Base-by-base conservation (phyloP, 2,329 filamentous ascomycete species). In the Cercospora sp. region DNA sequence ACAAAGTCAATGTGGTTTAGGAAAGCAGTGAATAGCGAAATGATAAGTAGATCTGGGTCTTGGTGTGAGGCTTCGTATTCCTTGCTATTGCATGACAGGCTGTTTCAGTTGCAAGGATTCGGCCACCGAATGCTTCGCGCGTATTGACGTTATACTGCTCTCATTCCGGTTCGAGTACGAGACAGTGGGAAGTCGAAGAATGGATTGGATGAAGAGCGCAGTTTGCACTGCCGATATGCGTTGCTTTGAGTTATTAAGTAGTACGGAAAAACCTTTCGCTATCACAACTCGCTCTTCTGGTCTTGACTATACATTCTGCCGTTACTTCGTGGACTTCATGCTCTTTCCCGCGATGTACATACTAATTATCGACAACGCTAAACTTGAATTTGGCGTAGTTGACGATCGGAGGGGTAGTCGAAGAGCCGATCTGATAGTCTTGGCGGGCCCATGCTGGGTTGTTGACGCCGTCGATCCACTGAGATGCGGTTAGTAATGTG, bases 401-500 rank as follows among this genome's bases (percentile, higher is more conserved):
- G 28, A 73, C 69, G 5, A 71, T 68, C 4, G 72, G 72, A 53
- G 69, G 65, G 6, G 68, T 72, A 2, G 63, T 66, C 24, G 67
- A 53, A 7, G 67, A 69, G 3, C 82, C 85, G 69, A 85, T 83
- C 69, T 85, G 80, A 76, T 79, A 82, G 72, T 82, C 81, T 58
- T 84, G 80, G 65, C 94, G 87, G 68, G 88, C 88, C 94, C 94
- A 97, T 80, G 93, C 87, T 0, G 94, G 94, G 80, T 97, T 96
- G 81, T 97, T 97, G 81, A 98, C 95, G 28, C 86, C 93, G 78
- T 97, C 94, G 76, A 97, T 97, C 87, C 89, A 97, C 64, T 66
- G 18, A n/a, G 18, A 28, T 12, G 24, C 0, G 12, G 62, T 64
- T 21, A 64, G 62, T 62, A 5, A 26, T 10, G 28, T 5, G 28